These are phyloP conservation scores for Asterella californica DNA, from an alignment of 225 moss, liverwort and hornwort species.

Conservation along the genomic window DNA sequence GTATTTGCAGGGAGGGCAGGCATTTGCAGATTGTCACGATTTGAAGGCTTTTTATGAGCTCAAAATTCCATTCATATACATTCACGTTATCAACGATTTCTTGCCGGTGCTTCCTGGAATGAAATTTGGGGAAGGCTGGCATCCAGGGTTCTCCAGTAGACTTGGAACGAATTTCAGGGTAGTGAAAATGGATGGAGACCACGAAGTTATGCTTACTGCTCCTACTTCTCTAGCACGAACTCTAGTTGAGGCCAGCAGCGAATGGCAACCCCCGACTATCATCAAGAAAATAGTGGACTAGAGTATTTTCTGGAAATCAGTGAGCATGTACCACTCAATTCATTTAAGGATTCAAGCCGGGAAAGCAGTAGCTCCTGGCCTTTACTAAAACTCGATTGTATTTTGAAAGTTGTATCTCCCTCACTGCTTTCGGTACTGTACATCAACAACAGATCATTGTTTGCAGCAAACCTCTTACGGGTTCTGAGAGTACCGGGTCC, in stretches of 20 bases:
- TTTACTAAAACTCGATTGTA: not conserved
- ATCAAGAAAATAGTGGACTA: conserved; percentile 1
- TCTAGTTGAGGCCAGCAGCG: conserved; percentile 9
- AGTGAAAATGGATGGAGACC: conserved; percentile 23
- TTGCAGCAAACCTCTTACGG: not conserved
- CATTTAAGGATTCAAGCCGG: not conserved
- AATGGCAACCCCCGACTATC: not conserved
- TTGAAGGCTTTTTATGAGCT: conserved; percentile 22
- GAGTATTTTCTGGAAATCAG: not conserved
- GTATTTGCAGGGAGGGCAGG: conserved; percentile 20
- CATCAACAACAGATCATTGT: not conserved
- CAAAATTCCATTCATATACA: conserved; percentile 5
- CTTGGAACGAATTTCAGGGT: conserved; percentile 23
- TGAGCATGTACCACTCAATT: not conserved
- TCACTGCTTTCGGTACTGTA: not conserved
- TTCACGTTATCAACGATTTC: conserved; percentile 18
- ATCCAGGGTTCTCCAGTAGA: conserved; percentile 22
- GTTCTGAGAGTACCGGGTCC: not conserved
- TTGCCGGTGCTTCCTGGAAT: conserved; percentile 17
- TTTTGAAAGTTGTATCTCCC: not conserved
- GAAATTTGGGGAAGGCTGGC: conserved; percentile 16
- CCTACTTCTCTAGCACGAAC: conserved; percentile 18
- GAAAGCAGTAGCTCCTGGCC: not conserved
- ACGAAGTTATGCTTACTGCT: conserved; percentile 25
- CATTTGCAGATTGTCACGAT: conserved; percentile 24